phyloP scores from a whole-genome alignment of 2,329 filamentous ascomycete species.

The Sporothrix luriei region DNA sequence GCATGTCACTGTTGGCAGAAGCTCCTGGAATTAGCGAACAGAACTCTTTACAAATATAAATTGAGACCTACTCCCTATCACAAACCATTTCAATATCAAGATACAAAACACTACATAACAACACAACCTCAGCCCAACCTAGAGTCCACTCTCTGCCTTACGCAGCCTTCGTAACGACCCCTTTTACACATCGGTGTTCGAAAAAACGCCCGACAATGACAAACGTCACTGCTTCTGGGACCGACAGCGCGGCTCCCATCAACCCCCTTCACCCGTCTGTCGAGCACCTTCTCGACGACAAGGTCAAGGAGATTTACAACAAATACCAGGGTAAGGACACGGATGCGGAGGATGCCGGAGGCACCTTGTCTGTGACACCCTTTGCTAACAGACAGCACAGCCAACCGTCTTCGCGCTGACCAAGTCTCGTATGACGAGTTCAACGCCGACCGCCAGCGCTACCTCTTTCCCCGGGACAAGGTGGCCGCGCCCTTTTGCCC shows the following conservation, averaged over 20 bases:
- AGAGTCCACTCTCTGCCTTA: too few relatives aligned
- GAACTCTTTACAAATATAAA: not conserved
- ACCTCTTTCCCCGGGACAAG: slow-evolving; percentile 25
- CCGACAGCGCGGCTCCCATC: not conserved
- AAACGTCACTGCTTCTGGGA: not conserved
- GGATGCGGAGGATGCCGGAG: too few relatives aligned
- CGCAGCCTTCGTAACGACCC: too few relatives aligned
- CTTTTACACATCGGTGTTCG: too few relatives aligned
- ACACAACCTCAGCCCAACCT: not conserved
- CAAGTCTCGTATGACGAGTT: slow-evolving; percentile 32
- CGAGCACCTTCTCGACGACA: slow-evolving; percentile 25
- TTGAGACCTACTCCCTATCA: not conserved
- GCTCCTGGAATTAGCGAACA: not conserved
- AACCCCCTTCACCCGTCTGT: slow-evolving; percentile 32
- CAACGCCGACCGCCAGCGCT: slow-evolving; percentile 26
- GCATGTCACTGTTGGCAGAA: not conserved
- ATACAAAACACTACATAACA: not conserved
- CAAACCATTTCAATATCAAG: not conserved
- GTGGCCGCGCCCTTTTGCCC: slow-evolving; percentile 19
- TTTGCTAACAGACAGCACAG: slow-evolving; percentile 14
- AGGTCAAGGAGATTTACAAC: slow-evolving; percentile 33
- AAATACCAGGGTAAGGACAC: slow-evolving; percentile 30
- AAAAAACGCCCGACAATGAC: not conserved
- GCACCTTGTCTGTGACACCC: too few relatives aligned
- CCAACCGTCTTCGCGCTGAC: slow-evolving; percentile 31